Conservation (phyloP, 129 eudicot genomes). For the Gnaphalium uliginosum region DNA sequence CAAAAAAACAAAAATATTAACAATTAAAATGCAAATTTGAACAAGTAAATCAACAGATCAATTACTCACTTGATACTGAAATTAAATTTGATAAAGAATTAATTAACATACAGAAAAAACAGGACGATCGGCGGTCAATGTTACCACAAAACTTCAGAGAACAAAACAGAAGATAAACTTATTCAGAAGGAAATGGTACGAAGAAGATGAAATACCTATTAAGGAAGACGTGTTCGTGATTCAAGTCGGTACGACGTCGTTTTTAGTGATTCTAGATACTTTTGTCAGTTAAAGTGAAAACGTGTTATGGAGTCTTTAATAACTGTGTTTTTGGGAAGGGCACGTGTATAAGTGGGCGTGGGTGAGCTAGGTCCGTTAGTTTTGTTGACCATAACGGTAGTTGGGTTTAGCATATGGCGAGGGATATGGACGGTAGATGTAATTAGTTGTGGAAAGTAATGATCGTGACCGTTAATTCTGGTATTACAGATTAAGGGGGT, state of each 20-base stretch:
- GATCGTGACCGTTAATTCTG: slow-evolving; percentile 18
- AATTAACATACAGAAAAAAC: slow-evolving; percentile 23
- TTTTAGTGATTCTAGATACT: neutral
- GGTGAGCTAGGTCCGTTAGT: slow-evolving; percentile 9
- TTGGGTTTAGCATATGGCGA: slow-evolving; percentile 10
- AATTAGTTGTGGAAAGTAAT: slow-evolving; percentile 1
- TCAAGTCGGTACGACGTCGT: slow-evolving; percentile 11
- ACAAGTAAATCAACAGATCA: slow-evolving; percentile 22
- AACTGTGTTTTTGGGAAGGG: slow-evolving; percentile 11
- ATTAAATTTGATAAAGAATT: neutral
- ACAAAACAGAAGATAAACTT: slow-evolving; percentile 1
- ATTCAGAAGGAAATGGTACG: neutral
- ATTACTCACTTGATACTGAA: neutral
- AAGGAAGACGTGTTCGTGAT: slow-evolving; percentile 21
- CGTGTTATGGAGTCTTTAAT: neutral
- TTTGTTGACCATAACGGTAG: slow-evolving; percentile 6
- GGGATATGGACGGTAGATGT: slow-evolving; percentile 12
- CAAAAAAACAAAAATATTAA: neutral
- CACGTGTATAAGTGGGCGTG: slow-evolving; percentile 21
- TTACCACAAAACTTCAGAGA: slow-evolving; percentile 14
- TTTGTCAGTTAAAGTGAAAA: slow-evolving; percentile 26
- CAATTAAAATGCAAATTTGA: slow-evolving; percentile 5
- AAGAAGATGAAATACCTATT: slow-evolving; percentile 24
- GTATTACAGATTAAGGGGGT: neutral
- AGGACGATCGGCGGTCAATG: slow-evolving; percentile 18